Evolutionary conservation across 2,329 filamentous ascomycete genomes (phyloP).

Genomic region (Paraphoma chrysanthemicola): DNA sequence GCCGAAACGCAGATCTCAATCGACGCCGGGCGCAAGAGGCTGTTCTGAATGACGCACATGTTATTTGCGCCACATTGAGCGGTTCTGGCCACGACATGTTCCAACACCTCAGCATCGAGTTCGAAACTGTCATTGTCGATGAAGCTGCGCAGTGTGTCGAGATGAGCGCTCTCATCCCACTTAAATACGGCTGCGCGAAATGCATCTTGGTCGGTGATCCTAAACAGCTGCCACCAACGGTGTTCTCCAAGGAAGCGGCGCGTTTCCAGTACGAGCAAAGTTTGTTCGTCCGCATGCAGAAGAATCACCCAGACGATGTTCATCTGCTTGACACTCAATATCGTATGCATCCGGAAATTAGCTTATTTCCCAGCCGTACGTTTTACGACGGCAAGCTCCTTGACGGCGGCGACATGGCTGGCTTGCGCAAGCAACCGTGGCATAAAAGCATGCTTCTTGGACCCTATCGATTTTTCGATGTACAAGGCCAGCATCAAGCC

Average conservation of each 20-base stretch:
- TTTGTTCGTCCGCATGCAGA: slow-evolving; percentile 97
- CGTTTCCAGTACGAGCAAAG: slow-evolving; percentile 96
- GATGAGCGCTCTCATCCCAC: slow-evolving; percentile 90
- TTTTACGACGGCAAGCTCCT: slow-evolving; percentile 91
- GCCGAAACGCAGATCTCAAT: slow-evolving; percentile 84
- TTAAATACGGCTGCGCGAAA: slow-evolving; percentile 97
- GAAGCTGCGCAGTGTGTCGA: slow-evolving; percentile 98
- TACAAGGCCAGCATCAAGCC: slow-evolving; percentile 83
- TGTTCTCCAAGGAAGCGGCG: slow-evolving; percentile 91
- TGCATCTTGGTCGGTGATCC: slow-evolving; percentile 97
- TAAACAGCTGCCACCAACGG: slow-evolving; percentile 94
- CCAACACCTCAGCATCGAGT: slow-evolving; percentile 90
- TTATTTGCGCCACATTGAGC: slow-evolving; percentile 93
- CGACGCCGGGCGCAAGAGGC: slow-evolving; percentile 86
- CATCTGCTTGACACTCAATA: slow-evolving; percentile 98
- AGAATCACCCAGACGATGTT: slow-evolving; percentile 84
- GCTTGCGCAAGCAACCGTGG: slow-evolving; percentile 80
- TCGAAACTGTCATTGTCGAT: slow-evolving; percentile 97
- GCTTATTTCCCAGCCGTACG: slow-evolving; percentile 83
- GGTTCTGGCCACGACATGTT: slow-evolving; percentile 98
- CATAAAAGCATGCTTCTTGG: slow-evolving; percentile 81
- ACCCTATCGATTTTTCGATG: slow-evolving; percentile 97
- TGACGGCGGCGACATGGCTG: slow-evolving; percentile 84
- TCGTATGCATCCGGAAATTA: slow-evolving; percentile 98
- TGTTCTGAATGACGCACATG: slow-evolving; percentile 87